Conservation (phyloP, 495 filamentous ascomycete species). For the Trichocladium antarcticum region DNA sequence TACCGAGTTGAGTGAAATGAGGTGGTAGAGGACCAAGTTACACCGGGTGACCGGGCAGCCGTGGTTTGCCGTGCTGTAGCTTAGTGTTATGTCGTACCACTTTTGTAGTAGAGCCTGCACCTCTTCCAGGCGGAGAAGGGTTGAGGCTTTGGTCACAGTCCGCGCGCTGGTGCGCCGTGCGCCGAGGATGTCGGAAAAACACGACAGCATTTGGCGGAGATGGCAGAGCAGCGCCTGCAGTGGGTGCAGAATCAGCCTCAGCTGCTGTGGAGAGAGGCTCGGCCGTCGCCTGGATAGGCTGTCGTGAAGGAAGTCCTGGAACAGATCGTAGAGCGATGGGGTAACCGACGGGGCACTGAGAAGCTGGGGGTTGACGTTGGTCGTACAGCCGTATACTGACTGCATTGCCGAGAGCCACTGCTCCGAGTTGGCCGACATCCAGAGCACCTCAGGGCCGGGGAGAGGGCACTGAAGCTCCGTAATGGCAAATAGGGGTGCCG, state of each 20-base stretch:
- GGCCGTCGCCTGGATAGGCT: constrained; percentile 26
- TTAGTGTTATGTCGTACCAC: constrained; percentile 45
- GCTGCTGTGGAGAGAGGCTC: constrained; percentile 35
- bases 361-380: constrained; percentile 29
- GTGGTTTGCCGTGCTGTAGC: constrained; percentile 26
- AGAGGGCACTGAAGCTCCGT: constrained; percentile 48
- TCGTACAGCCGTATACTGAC: constrained; percentile 32
- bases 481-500: constrained; percentile 44
- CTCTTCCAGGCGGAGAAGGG: constrained; percentile 42
- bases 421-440: constrained; percentile 34
- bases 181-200: constrained; percentile 30
- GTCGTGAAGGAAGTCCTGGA: constrained; percentile 43
- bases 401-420: constrained; percentile 43
- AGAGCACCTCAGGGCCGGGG: constrained; percentile 44
- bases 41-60: constrained; percentile 34
- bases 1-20: constrained; percentile 49
- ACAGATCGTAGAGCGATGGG: constrained; percentile 46
- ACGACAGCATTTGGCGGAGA: constrained; percentile 37
- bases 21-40: constrained; percentile 53
- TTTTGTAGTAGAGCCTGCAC: constrained; percentile 44
- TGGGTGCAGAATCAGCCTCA: constrained; percentile 43
- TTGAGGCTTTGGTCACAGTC: constrained; percentile 40
- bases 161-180: constrained; percentile 25
- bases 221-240: constrained; percentile 42
- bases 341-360: constrained; percentile 32